phyloP scores from a whole-genome alignment of 2,329 filamentous ascomycete genomes.

The Drechslera avenae region DNA sequence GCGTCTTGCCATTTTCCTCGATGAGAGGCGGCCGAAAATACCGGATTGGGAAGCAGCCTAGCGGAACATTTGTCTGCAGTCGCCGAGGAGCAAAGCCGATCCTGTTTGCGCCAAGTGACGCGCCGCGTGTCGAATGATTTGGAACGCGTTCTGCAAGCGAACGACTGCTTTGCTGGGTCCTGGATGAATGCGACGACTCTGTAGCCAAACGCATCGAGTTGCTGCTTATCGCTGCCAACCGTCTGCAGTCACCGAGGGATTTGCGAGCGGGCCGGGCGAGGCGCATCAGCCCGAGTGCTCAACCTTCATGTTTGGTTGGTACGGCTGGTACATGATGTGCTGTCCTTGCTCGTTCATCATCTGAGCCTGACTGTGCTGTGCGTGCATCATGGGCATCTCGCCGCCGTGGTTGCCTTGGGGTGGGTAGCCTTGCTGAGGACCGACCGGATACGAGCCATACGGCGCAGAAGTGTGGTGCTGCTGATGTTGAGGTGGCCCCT shows the following conservation, averaged over 20 bases:
- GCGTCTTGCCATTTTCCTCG: constrained; percentile 7
- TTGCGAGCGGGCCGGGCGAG: constrained; percentile 10
- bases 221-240: constrained; percentile 9
- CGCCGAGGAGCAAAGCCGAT: constrained; percentile 7
- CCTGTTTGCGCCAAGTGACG: constrained; percentile 5
- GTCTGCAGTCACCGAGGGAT: constrained; percentile 14
- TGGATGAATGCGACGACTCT: constrained; percentile 2
- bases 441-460: constrained; percentile 36
- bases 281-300: constrained; percentile 38
- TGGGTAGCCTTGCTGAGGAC: constrained; percentile 41
- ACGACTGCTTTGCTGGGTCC: background rate
- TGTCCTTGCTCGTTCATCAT: constrained; percentile 49
- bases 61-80: constrained; percentile 4
- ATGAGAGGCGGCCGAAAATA: constrained; percentile 3
- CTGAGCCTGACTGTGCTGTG: constrained; percentile 38
- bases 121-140: constrained; percentile 10
- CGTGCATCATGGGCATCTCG: constrained; percentile 48
- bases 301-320: constrained; percentile 49
- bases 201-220: background rate
- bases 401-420: constrained; percentile 42
- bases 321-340: constrained; percentile 47
- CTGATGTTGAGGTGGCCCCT: constrained; percentile 30
- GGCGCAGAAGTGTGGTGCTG: constrained; percentile 37
- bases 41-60: constrained; percentile 5
- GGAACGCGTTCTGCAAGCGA: background rate